These are phyloP conservation scores for Neurospora intermedia DNA, from an alignment of 495 filamentous ascomycete species.

Conservation along the genomic window DNA sequence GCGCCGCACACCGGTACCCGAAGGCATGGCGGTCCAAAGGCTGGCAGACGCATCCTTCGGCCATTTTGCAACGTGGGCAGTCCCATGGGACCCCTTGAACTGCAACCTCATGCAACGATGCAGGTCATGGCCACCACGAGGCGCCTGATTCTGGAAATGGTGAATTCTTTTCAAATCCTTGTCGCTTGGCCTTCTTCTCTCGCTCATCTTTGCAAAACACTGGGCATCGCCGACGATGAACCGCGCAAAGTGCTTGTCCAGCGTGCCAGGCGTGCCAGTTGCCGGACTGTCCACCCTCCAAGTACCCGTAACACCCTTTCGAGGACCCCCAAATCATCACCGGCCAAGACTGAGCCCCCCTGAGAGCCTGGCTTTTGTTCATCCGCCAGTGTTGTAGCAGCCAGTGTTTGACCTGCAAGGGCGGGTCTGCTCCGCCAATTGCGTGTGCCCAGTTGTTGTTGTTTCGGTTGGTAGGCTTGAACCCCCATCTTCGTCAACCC, in stretches of 20 bases:
- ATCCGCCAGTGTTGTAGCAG: slow-evolving; percentile 15
- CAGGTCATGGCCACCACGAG: neutral
- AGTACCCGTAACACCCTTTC: neutral
- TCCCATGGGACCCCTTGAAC: neutral
- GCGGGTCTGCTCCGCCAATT: slow-evolving; percentile 14
- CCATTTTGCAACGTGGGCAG: neutral
- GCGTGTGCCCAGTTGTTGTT: slow-evolving; percentile 1
- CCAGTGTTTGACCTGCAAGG: slow-evolving; percentile 18
- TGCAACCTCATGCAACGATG: neutral
- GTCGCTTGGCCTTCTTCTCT: neutral
- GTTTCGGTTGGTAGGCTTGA: slow-evolving; percentile 9
- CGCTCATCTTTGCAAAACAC: neutral
- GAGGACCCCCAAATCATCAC: neutral
- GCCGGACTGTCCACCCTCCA: neutral
- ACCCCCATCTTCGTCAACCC: neutral
- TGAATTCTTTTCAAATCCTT: neutral
- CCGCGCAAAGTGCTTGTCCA: neutral
- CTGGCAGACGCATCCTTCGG: neutral
- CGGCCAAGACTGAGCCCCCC: neutral
- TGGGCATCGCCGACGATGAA: neutral
- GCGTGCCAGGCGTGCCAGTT: neutral
- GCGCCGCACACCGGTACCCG: neutral
- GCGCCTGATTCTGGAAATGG: neutral
- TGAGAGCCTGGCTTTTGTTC: neutral
- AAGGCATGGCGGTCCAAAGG: neutral